A percentile compares a stretch with the other conserved stretches of the same genome.
Conservation (phyloP, 2,329 filamentous ascomycete species). For the Diplodia corticola region DNA sequence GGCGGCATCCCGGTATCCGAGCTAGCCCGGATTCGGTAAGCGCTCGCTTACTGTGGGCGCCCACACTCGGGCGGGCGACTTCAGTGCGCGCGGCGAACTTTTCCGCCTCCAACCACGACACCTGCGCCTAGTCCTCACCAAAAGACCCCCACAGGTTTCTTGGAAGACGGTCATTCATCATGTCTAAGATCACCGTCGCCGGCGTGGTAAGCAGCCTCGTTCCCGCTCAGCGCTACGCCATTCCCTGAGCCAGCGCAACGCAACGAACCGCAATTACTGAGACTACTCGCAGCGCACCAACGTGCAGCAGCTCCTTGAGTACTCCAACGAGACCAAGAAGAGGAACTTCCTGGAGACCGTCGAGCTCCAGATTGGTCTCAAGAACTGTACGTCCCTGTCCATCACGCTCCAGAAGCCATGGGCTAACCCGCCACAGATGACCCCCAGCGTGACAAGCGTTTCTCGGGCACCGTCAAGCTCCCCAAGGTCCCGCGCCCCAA, state of each 20-base stretch:
- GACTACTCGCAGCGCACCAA: conserved; percentile 81
- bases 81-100: conserved; percentile 13
- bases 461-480: conserved; percentile 98
- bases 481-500: conserved; percentile 86
- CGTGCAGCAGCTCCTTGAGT: conserved; percentile 90
- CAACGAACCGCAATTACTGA: neutral
- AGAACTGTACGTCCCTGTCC: conserved; percentile 40
- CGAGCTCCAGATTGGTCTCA: conserved; percentile 60
- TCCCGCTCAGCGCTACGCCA: neutral
- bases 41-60: conserved; percentile 15
- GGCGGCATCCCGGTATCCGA: neutral
- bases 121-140: conserved; percentile 23
- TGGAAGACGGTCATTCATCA: conserved; percentile 55
- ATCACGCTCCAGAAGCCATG: neutral
- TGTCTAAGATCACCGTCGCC: conserved; percentile 82
- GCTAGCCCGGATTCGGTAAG: neutral
- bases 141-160: conserved; percentile 35
- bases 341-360: conserved; percentile 96
- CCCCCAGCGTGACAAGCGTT: conserved; percentile 99
- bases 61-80: conserved; percentile 13
- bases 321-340: conserved; percentile 88
- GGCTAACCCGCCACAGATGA: conserved; percentile 42
- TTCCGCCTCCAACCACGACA: conserved; percentile 18
- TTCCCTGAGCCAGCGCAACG: conserved; percentile 19
- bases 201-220: conserved; percentile 18